These are phyloP conservation scores for Sporisorium graminicola DNA, from an alignment of 1,284 basidiomycete genomes.

Conservation along the genomic window DNA sequence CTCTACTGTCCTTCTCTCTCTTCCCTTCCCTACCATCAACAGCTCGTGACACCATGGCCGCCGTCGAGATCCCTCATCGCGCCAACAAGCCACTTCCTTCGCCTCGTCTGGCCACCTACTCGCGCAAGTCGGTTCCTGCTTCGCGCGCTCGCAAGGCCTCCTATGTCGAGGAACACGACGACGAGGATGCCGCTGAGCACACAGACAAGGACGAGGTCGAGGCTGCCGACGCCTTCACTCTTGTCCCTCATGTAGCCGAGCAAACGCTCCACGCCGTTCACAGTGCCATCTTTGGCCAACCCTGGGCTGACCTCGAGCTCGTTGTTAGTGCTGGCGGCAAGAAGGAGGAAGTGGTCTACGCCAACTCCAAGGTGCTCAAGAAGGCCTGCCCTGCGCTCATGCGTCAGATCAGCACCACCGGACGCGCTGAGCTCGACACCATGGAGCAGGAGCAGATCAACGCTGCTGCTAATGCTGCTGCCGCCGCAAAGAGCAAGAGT, in stretches of 20 bases:
- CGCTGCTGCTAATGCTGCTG: constrained; percentile 17
- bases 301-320: constrained; percentile 44
- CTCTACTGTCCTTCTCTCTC: neutral
- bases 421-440: constrained; percentile 33
- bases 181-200: constrained; percentile 12
- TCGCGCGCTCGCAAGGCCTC: constrained; percentile 17
- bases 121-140: constrained; percentile 8
- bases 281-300: constrained; percentile 40
- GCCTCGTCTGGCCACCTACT: constrained; percentile 15
- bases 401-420: constrained; percentile 35
- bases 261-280: constrained; percentile 47
- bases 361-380: constrained; percentile 38
- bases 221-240: constrained; percentile 31
- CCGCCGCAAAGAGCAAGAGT: constrained; percentile 14
- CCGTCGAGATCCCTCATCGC: constrained; percentile 21
- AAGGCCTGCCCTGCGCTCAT: constrained; percentile 37
- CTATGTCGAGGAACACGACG: constrained; percentile 16
- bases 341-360: constrained; percentile 38
- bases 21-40: neutral
- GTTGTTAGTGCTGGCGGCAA: constrained; percentile 31
- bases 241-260: constrained; percentile 42
- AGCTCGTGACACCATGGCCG: constrained; percentile 17
- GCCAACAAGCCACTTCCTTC: constrained; percentile 32
- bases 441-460: constrained; percentile 35
- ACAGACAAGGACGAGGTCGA: constrained; percentile 37